These are phyloP conservation scores for Trichoderma arundinaceum DNA, from an alignment of 2,329 filamentous ascomycete species.

Conservation along the genomic window DNA sequence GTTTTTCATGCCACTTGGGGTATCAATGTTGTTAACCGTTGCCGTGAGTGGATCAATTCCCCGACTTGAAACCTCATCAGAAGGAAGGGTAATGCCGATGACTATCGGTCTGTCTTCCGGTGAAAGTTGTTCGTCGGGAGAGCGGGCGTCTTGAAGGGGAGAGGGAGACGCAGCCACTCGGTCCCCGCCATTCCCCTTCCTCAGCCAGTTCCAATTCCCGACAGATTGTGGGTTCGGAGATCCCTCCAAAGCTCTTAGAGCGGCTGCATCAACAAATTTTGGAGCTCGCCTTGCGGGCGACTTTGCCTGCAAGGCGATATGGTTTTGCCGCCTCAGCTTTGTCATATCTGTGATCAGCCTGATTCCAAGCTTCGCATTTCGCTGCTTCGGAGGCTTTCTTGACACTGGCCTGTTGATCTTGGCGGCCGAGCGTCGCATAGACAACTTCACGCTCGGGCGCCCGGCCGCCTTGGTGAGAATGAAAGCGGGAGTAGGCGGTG, in stretches of 20 bases:
- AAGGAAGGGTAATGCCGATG: conserved; percentile 71
- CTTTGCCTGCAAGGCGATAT: conserved; percentile 42
- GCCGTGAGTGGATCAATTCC: conserved; percentile 58
- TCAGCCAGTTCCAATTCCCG: conserved; percentile 64
- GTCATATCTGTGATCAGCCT: conserved; percentile 73
- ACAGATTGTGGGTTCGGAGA: conserved; percentile 58
- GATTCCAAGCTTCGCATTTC: conserved; percentile 68
- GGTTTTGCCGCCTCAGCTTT: conserved; percentile 53
- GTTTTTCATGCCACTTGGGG: conserved; percentile 18
- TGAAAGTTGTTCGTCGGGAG: conserved; percentile 59
- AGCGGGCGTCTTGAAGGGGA: conserved; percentile 39
- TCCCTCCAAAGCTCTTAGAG: conserved; percentile 65
- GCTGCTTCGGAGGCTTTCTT: conserved; percentile 63
- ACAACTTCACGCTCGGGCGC: conserved; percentile 36
- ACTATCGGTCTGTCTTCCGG: conserved; percentile 74
- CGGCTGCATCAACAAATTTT: conserved; percentile 64
- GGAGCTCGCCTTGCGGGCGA: conserved; percentile 42
- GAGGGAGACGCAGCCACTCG: conserved; percentile 40
- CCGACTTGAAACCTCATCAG: conserved; percentile 42
- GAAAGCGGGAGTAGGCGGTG: conserved; percentile 33
- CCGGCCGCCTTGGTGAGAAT: conserved; percentile 34
- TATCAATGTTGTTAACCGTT: conserved; percentile 47
- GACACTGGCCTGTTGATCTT: conserved; percentile 60
- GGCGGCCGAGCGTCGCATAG: conserved; percentile 46
- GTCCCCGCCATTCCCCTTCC: conserved; percentile 46